phyloP scores from a whole-genome alignment of 176 grass and related monocot species.

The Cenchrus fungigraminus region DNA sequence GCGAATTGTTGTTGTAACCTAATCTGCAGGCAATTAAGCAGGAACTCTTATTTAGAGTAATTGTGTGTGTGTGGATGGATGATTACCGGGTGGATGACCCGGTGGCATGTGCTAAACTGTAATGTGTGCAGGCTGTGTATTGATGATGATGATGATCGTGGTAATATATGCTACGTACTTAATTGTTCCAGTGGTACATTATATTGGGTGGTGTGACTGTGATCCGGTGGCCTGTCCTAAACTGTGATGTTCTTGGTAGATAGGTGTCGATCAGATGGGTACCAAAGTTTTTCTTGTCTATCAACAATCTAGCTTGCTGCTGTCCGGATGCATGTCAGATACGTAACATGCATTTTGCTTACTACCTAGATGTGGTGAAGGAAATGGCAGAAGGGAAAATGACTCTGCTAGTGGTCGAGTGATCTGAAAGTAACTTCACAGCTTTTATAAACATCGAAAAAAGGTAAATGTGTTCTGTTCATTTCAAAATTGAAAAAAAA shows the following conservation, averaged over 20 bases:
- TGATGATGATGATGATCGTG: constrained; percentile 21
- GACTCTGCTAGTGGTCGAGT: neutral
- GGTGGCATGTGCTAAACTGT: constrained; percentile 31
- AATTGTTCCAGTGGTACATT: neutral
- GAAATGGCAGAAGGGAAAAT: neutral
- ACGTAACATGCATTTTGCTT: neutral
- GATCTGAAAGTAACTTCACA: neutral
- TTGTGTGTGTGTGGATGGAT: neutral
- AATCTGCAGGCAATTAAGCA: constrained; percentile 34
- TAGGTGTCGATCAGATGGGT: neutral
- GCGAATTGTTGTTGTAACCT: constrained; percentile 32
- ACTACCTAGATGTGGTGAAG: neutral
- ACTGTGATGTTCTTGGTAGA: neutral
- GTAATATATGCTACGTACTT: constrained; percentile 36
- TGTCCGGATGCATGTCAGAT: neutral
- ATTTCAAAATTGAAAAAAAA: too few relatives aligned
- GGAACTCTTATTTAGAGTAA: constrained; percentile 23
- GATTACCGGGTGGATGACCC: constrained; percentile 14
- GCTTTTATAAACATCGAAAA: too few relatives aligned
- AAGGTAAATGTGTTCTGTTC: too few relatives aligned
- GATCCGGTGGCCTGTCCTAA: too few relatives aligned
- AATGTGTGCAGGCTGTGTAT: constrained; percentile 22
- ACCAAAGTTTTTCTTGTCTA: too few relatives aligned
- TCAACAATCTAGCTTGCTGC: neutral
- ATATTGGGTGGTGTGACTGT: too few relatives aligned